Base-by-base conservation (phyloP, 441 rosid species). In the Sinapis alba region DNA sequence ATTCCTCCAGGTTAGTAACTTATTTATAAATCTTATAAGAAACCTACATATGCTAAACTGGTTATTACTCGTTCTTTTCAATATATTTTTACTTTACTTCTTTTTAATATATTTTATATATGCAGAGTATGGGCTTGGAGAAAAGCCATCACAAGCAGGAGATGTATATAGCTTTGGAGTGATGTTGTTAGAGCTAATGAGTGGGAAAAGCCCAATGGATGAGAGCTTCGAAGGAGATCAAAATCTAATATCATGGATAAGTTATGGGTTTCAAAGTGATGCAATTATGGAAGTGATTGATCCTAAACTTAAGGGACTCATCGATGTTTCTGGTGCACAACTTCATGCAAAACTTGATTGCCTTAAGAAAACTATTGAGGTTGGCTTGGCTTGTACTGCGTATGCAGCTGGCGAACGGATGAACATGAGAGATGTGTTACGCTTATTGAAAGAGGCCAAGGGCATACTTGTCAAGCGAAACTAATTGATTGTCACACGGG, bases 151-250 rank as follows among this genome's bases (percentile, higher is more conserved):
- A n/a, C 77, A 78, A 11, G 77, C 82, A 9, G 86, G 87, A 63
- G 91, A 89, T 69, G 86, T 77, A 11, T 86, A 81, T 36, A 87
- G 89, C 79, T 85, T 73, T 24, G 89, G 86, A 65, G 86, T 88
- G 32, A 64, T 78, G 82, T 61, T 87, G 68, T 80, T 89, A 0
- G 87, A 84, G 81, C 30, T 87, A 6, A 76, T 83, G 27, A 87
- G 84, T 1, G 83, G 86, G 5, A 87, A 80, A 64, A 82, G 78
- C n/a, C 88, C 93, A 6, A 84, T 79, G 3, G 50, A 78, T 11
- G 82, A 81, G 27, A 68, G 16, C 63, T 84, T 85, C 43, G 38
- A 15, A 12, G 83, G 76, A 36, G 86, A 78, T 9, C 59, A 50
- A 13, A 78, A 62, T 58, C 69, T 87, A 6, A 69, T 74, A 9